Evolutionary conservation across 305 asterid genomes (phyloP).

Genomic region (Fraxinus baroniana): DNA sequence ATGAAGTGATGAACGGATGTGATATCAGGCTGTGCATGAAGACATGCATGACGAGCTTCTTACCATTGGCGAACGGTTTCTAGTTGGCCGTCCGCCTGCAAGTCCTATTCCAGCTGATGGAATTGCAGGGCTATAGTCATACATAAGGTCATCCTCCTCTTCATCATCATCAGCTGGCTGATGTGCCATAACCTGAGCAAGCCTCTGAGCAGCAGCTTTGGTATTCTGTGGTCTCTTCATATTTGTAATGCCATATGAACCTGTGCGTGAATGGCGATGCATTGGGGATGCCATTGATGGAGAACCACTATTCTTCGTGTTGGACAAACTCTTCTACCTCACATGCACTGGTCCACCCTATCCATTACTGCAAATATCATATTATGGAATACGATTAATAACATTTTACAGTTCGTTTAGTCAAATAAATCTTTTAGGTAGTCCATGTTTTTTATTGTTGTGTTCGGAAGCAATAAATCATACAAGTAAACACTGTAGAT

Average conservation of each 20-base stretch:
- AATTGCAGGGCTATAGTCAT: slow-evolving; percentile 36
- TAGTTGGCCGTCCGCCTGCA: slow-evolving; percentile 35
- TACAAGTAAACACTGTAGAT: neutral
- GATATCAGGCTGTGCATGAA: neutral
- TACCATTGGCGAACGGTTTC: slow-evolving; percentile 40
- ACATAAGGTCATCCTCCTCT: slow-evolving; percentile 58
- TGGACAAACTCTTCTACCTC: slow-evolving; percentile 22
- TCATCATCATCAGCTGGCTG: slow-evolving; percentile 70
- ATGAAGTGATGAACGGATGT: neutral
- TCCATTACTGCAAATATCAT: slow-evolving; percentile 22
- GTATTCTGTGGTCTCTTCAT: slow-evolving; percentile 64
- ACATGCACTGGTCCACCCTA: slow-evolving; percentile 21
- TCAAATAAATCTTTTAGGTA: neutral
- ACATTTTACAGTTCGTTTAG: neutral
- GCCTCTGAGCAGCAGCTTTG: slow-evolving; percentile 91
- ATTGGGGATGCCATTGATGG: slow-evolving; percentile 43
- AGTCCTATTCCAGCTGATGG: slow-evolving; percentile 41
- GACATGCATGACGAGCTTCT: neutral
- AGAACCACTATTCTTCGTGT: slow-evolving; percentile 16
- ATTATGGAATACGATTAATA: neutral
- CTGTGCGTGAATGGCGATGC: slow-evolving; percentile 53
- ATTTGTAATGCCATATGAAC: slow-evolving; percentile 39
- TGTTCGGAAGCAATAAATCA: neutral
- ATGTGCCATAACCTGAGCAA: slow-evolving; percentile 81
- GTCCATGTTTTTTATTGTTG: neutral